phyloP scores from a whole-genome alignment of 306 rosid species.

The Erythrophleum fordii region DNA sequence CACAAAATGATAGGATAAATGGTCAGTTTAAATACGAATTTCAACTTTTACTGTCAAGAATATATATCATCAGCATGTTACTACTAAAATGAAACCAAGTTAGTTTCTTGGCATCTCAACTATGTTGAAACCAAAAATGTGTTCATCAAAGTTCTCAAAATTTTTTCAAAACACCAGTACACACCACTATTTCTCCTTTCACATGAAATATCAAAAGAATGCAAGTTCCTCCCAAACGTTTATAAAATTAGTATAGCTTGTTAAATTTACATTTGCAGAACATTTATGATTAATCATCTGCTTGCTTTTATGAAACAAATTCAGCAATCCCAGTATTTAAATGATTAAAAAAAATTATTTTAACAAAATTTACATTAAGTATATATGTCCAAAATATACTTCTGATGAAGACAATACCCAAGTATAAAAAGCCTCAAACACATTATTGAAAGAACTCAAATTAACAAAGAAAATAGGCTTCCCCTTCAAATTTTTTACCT shows the following conservation, averaged over 20 bases:
- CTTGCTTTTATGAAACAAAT: constrained; percentile 27
- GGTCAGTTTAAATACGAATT: background rate
- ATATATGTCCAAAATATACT: constrained; percentile 23
- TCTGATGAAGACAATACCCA: constrained; percentile 30
- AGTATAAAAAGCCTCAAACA: constrained; percentile 28
- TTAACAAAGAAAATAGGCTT: background rate
- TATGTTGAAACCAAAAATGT: background rate
- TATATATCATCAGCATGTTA: background rate
- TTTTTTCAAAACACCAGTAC: constrained; percentile 11
- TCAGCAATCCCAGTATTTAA: background rate
- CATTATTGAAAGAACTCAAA: constrained; percentile 28
- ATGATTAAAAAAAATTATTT: background rate
- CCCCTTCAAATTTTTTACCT: background rate
- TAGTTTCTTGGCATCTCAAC: constrained; percentile 13
- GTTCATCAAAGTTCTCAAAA: background rate
- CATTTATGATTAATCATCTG: background rate
- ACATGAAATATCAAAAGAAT: constrained; percentile 12
- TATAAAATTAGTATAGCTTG: constrained; percentile 14
- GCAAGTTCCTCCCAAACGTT: constrained; percentile 21
- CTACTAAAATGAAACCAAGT: background rate
- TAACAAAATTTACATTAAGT: constrained; percentile 4
- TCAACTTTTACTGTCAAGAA: constrained; percentile 7
- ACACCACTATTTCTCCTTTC: constrained; percentile 3
- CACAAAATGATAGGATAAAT: constrained; percentile 26
- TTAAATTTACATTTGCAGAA: constrained; percentile 1